phyloP scores from a whole-genome alignment of 208 protist genomes.

The Trypanosoma avium region DNA sequence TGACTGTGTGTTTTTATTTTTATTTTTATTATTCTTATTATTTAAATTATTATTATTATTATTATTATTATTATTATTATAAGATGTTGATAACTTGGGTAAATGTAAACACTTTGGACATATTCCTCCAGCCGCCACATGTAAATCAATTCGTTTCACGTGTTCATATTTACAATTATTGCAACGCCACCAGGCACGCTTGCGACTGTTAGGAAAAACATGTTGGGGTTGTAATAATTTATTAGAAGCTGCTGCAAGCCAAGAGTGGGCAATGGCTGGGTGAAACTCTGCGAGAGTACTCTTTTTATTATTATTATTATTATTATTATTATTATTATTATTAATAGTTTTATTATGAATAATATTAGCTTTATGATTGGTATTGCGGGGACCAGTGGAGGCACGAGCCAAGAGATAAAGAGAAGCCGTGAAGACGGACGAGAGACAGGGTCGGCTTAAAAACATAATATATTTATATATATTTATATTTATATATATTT shows the following conservation, averaged over 20 bases:
- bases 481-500: background rate
- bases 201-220: conserved; percentile 59
- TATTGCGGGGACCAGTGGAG: background rate
- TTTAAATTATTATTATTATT: background rate
- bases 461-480: too few species aligned
- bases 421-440: conserved; percentile 4
- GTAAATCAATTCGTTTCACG: conserved; percentile 73
- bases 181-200: conserved; percentile 83
- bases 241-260: conserved; percentile 73
- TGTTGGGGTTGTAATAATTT: conserved; percentile 83
- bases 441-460: conserved; percentile 6
- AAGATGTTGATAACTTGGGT: too few species aligned
- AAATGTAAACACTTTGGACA: conserved; percentile 66
- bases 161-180: conserved; percentile 55
- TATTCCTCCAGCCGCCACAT: conserved; percentile 61
- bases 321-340: too few species aligned
- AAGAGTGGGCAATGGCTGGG: conserved; percentile 63
- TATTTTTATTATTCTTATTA: background rate
- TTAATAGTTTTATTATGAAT: too few species aligned
- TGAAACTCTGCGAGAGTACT: conserved; percentile 27
- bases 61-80: background rate
- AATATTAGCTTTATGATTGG: too few species aligned
- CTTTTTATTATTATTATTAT: background rate
- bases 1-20: background rate
- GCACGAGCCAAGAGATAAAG: background rate